Evolutionary conservation across 2,329 filamentous ascomycete species (phyloP).

Genomic region (Helotiales sp.): DNA sequence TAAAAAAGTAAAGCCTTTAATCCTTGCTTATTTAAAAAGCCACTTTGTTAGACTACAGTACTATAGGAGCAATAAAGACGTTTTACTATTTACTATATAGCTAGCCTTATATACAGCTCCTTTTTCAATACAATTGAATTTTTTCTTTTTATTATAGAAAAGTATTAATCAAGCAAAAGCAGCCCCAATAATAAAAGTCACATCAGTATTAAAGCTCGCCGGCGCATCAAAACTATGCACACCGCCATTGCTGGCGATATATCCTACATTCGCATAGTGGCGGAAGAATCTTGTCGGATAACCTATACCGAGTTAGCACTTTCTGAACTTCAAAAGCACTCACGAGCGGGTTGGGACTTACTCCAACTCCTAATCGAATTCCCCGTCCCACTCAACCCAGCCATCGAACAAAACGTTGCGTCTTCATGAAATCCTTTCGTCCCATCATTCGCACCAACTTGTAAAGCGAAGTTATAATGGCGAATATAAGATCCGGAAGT

Average conservation of each 20-base stretch:
- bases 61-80: no score
- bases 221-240: conserved; percentile 54
- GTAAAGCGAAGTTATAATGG: conserved; percentile 53
- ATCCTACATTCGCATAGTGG: conserved; percentile 49
- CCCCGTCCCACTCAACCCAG: conserved; percentile 51
- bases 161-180: conserved; percentile 50
- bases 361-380: conserved; percentile 57
- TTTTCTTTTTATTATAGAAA: no score
- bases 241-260: conserved; percentile 55
- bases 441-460: conserved; percentile 51
- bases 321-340: no score
- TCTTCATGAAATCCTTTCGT: conserved; percentile 59
- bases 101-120: no score
- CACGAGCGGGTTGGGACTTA: no score
- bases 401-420: conserved; percentile 60
- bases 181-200: conserved; percentile 48
- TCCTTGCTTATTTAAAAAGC: no score
- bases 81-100: no score
- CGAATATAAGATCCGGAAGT: conserved; percentile 58
- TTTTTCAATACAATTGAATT: no score
- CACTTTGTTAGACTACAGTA: no score
- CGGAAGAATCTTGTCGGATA: conserved; percentile 61
- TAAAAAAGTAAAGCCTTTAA: no score
- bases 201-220: conserved; percentile 52
- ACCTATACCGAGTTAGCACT: no score